Evolutionary conservation across 2,329 filamentous ascomycete genomes (phyloP).

Genomic region (Pseudodiploospora longispora): DNA sequence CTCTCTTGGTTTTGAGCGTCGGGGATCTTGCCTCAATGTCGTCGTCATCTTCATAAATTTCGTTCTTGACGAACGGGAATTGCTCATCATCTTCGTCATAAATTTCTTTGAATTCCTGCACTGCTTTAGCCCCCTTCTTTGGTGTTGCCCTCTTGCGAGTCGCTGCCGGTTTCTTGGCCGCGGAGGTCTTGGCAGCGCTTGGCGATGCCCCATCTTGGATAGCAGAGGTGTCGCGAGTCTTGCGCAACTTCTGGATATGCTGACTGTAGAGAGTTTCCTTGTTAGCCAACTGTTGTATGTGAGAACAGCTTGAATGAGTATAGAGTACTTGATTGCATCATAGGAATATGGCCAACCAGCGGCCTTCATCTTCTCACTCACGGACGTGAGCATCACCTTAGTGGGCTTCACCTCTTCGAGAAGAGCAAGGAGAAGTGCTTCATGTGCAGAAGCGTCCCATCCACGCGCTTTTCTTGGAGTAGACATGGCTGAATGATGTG

Average conservation of each 20-base stretch:
- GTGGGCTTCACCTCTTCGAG: conserved; percentile 27
- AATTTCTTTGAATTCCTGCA: conserved; percentile 12
- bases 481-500: conserved; percentile 7
- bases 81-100: conserved; percentile 16
- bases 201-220: conserved; percentile 13
- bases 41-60: conserved; percentile 4
- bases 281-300: neutral
- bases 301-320: conserved; percentile 10
- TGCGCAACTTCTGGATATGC: conserved; percentile 38
- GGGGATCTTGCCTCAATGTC: conserved; percentile 1
- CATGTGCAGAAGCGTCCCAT: conserved; percentile 30
- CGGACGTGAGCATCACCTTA: conserved; percentile 22
- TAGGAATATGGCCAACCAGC: conserved; percentile 31
- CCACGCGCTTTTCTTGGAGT: conserved; percentile 17
- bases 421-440: conserved; percentile 29
- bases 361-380: conserved; percentile 22
- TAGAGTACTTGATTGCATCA: conserved; percentile 32
- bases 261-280: conserved; percentile 23
- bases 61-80: conserved; percentile 18
- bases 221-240: conserved; percentile 21
- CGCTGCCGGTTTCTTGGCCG: conserved; percentile 16
- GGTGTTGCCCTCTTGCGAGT: conserved; percentile 21
- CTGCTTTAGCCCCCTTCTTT: conserved; percentile 16
- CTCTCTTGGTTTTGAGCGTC: conserved; percentile 2
- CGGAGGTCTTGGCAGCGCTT: conserved; percentile 10